phyloP scores from a whole-genome alignment of 805 yeast genomes.

The Sugiyamaella floridensis region DNA sequence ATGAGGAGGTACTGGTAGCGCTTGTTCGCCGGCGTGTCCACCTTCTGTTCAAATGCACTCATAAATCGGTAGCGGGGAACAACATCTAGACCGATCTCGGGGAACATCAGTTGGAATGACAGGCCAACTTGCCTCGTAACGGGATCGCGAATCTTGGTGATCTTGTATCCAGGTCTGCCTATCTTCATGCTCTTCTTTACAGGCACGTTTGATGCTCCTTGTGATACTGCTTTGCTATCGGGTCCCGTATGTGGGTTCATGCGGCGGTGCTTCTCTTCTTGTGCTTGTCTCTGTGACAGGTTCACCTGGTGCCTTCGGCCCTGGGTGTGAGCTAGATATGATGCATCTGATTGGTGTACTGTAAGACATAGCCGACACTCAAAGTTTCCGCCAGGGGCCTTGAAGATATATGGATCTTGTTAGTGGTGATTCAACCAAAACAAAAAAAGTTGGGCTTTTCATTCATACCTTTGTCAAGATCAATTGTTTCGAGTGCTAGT shows the following conservation, averaged over 20 bases:
- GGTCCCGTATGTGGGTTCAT: background rate
- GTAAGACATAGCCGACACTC: conserved; percentile 85
- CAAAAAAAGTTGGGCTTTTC: too few species aligned
- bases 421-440: too few species aligned
- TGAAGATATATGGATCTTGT: conserved; percentile 73
- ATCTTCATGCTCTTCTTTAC: conserved; percentile 51
- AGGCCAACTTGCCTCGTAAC: conserved; percentile 55
- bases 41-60: conserved; percentile 64
- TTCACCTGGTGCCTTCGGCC: conserved; percentile 78
- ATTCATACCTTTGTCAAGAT: conserved; percentile 31
- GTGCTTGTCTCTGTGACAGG: conserved; percentile 53
- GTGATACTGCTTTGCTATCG: conserved; percentile 13
- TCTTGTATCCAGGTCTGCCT: conserved; percentile 67
- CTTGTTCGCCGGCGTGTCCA: conserved; percentile 38
- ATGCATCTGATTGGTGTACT: conserved; percentile 69
- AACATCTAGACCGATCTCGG: conserved; percentile 38
- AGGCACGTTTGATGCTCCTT: conserved; percentile 31
- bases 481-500: conserved; percentile 42
- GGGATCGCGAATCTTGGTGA: conserved; percentile 63
- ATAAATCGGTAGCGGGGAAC: conserved; percentile 67
- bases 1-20: conserved; percentile 65
- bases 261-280: conserved; percentile 26
- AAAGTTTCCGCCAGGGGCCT: conserved; percentile 72
- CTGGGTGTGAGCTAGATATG: conserved; percentile 75
- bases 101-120: conserved; percentile 52